Evolutionary conservation across 2,329 filamentous ascomycete genomes (phyloP).

Genomic region (Ramularia collo-cygni): DNA sequence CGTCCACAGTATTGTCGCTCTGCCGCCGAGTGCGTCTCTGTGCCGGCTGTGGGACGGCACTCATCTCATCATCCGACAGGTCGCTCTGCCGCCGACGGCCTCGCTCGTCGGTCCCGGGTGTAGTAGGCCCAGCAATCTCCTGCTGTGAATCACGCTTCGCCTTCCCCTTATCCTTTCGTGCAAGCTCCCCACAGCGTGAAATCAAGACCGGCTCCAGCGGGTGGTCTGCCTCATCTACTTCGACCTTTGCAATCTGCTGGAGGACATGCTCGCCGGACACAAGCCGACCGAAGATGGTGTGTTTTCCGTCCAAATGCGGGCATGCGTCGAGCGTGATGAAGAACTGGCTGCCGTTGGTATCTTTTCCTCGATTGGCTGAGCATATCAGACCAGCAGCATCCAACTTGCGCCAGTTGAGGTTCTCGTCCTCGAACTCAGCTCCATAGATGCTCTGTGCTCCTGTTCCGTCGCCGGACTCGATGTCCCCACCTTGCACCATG

Average conservation of each 20-base stretch:
- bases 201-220: slow-evolving; percentile 33
- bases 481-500: slow-evolving; percentile 41
- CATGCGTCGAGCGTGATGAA: slow-evolving; percentile 37
- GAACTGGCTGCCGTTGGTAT: slow-evolving; percentile 39
- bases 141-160: slow-evolving; percentile 14
- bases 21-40: slow-evolving; percentile 25
- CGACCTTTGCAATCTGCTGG: slow-evolving; percentile 30
- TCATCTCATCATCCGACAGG: slow-evolving; percentile 24
- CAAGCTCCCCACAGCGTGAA: slow-evolving; percentile 34
- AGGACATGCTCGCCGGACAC: slow-evolving; percentile 33
- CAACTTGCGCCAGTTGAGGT: slow-evolving; percentile 36
- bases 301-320: slow-evolving; percentile 36
- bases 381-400: slow-evolving; percentile 36
- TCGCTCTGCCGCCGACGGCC: slow-evolving; percentile 25
- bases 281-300: slow-evolving; percentile 36
- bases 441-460: slow-evolving; percentile 36
- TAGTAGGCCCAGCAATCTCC: slow-evolving; percentile 3
- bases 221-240: slow-evolving; percentile 32
- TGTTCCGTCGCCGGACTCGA: slow-evolving; percentile 35
- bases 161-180: slow-evolving; percentile 28
- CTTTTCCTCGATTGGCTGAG: slow-evolving; percentile 36
- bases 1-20: slow-evolving; percentile 31
- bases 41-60: slow-evolving; percentile 19
- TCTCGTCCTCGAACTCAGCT: slow-evolving; percentile 37
- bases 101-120: slow-evolving; percentile 15